Evolutionary conservation across 2,329 filamentous ascomycete genomes (phyloP).

Genomic region (Phaeosphaeriaceae sp.): DNA sequence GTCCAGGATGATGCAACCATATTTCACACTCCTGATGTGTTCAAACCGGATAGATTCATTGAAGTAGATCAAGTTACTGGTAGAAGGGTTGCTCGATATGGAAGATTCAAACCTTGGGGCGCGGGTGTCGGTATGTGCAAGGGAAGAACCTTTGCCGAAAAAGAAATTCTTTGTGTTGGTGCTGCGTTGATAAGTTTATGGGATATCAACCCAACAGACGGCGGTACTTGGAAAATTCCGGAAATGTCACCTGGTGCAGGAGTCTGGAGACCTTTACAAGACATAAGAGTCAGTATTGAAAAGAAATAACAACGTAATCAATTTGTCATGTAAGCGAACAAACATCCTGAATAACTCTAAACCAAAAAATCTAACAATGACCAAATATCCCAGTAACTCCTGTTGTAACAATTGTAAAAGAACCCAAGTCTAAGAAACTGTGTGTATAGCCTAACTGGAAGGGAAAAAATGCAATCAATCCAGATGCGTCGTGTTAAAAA

Average conservation of each 20-base stretch:
- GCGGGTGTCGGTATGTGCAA: slow-evolving; percentile 58
- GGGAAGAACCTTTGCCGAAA: slow-evolving; percentile 27
- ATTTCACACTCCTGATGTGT: slow-evolving; percentile 7
- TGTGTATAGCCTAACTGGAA: no score
- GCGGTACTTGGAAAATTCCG: slow-evolving; percentile 11
- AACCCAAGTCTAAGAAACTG: no score
- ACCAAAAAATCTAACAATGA: no score
- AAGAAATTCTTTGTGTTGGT: slow-evolving; percentile 57
- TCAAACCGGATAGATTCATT: slow-evolving; percentile 13
- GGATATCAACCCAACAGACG: slow-evolving; percentile 57
- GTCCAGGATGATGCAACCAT: not conserved
- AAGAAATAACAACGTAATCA: no score
- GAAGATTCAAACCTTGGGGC: slow-evolving; percentile 27
- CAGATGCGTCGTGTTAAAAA: slow-evolving; percentile 64
- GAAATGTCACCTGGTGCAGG: slow-evolving; percentile 11
- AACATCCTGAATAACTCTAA: no score
- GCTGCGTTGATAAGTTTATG: slow-evolving; percentile 62
- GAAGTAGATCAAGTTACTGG: slow-evolving; percentile 8
- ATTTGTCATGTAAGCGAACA: no score
- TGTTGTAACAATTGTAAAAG: no score
- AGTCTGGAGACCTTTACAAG: not conserved
- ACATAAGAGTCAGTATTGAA: no score
- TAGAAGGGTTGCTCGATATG: slow-evolving; percentile 10
- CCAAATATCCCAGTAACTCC: no score
- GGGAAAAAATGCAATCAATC: slow-evolving; percentile 5